A percentile compares a stretch with the other conserved stretches of the same genome.
Evolutionary conservation across 2,329 filamentous ascomycete genomes (phyloP).

Genomic region (Hymenoscyphus salicellus): DNA sequence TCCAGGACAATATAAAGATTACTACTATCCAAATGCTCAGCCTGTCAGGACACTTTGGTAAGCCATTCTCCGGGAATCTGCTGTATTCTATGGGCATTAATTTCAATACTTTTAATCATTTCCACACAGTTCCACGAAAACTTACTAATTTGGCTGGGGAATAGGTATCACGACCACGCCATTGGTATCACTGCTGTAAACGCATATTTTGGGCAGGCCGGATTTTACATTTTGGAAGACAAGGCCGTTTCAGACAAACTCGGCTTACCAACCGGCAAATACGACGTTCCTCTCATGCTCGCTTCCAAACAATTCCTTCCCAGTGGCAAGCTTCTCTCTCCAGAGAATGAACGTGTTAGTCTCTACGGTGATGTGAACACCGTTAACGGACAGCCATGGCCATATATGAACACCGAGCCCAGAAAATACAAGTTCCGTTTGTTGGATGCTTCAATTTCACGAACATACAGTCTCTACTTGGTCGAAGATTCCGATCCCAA

Average conservation of each 20-base stretch:
- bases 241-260: constrained; percentile 43
- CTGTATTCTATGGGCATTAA: too few relatives aligned
- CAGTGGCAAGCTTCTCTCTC: constrained; percentile 49
- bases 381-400: constrained; percentile 59
- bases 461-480: constrained; percentile 22
- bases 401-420: constrained; percentile 55
- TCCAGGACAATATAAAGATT: constrained; percentile 55
- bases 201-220: constrained; percentile 55
- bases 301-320: constrained; percentile 50
- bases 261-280: constrained; percentile 47
- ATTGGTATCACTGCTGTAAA: constrained; percentile 48
- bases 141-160: too few relatives aligned
- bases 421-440: constrained; percentile 54
- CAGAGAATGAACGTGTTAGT: constrained; percentile 44
- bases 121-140: too few relatives aligned
- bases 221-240: constrained; percentile 54
- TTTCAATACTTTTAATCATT: too few relatives aligned
- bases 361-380: constrained; percentile 58
- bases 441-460: constrained; percentile 16
- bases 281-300: constrained; percentile 53
- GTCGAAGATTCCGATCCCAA: constrained; percentile 20
- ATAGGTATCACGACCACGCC: constrained; percentile 51
- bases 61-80: too few relatives aligned
- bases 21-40: constrained; percentile 59
- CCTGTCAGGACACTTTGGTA: constrained; percentile 53